Conservation (phyloP, 805 yeast species). For the Zygoascus ofunaensis region DNA sequence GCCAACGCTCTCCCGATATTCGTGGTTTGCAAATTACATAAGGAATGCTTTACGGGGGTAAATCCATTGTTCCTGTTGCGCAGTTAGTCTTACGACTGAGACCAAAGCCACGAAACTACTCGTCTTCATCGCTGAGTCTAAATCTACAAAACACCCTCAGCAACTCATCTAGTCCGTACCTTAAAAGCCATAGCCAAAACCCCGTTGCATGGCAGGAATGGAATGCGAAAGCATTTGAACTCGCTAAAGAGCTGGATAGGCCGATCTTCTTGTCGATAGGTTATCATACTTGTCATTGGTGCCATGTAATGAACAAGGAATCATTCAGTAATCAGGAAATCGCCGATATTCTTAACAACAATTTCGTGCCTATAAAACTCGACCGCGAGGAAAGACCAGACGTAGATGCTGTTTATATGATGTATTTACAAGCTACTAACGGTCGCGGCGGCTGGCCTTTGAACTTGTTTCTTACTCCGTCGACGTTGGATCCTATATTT, state of each 20-base stretch:
- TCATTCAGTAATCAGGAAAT: conserved; percentile 22
- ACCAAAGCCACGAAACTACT: too few species aligned
- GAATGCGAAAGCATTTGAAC: conserved; percentile 24
- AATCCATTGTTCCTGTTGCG: too few species aligned
- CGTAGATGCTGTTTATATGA: conserved; percentile 31
- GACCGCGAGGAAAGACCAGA: conserved; percentile 35
- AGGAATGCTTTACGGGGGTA: too few species aligned
- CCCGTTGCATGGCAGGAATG: conserved; percentile 34
- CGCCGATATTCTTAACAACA: conserved; percentile 24
- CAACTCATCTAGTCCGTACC: conserved; percentile 20
- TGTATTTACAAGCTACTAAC: conserved; percentile 29
- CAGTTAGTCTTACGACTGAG: too few species aligned
- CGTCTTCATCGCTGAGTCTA: not conserved
- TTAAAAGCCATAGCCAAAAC: conserved; percentile 21
- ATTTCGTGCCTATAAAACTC: conserved; percentile 31
- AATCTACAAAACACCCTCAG: conserved; percentile 12
- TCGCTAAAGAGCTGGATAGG: conserved; percentile 25
- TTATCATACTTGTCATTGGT: conserved; percentile 32
- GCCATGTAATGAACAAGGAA: conserved; percentile 32
- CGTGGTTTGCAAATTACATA: too few species aligned
- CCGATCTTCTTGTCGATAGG: conserved; percentile 32
- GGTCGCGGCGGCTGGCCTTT: conserved; percentile 36
- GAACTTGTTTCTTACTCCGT: conserved; percentile 31
- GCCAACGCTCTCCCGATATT: too few species aligned
- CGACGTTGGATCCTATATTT: conserved; percentile 27